These are phyloP conservation scores for Aspergillus conjunctus DNA, from an alignment of 495 filamentous ascomycete species.

Conservation along the genomic window DNA sequence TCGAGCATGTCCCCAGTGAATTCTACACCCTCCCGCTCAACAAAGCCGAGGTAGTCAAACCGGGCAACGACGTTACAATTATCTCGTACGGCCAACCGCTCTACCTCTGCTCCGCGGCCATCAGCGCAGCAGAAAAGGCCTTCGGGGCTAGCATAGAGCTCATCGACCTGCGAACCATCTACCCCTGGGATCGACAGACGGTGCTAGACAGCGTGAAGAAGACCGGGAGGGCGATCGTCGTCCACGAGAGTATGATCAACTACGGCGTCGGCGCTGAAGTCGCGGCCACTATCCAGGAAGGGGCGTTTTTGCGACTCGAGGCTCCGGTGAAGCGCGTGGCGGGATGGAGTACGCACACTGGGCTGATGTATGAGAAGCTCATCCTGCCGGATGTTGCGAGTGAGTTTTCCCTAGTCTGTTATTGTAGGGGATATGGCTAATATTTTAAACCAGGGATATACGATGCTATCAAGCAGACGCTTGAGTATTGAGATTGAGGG, in stretches of 20 bases:
- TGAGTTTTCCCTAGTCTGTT: conserved; percentile 53
- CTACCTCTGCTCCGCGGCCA: conserved; percentile 82
- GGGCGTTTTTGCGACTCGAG: conserved; percentile 83
- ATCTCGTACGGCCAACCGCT: conserved; percentile 91
- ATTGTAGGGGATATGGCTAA: not conserved
- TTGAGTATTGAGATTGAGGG: conserved; percentile 51
- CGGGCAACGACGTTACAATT: conserved; percentile 81
- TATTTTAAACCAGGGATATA: conserved; percentile 55
- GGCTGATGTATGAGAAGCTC: conserved; percentile 81
- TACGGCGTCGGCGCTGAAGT: conserved; percentile 93
- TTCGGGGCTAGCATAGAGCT: conserved; percentile 81
- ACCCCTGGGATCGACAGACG: conserved; percentile 91
- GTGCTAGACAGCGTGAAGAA: conserved; percentile 84
- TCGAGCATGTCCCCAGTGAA: conserved; percentile 87
- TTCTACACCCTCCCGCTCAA: conserved; percentile 83
- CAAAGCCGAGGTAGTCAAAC: conserved; percentile 85
- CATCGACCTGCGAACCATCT: conserved; percentile 88
- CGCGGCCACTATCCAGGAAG: conserved; percentile 87
- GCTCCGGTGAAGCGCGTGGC: conserved; percentile 91
- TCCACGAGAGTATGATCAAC: conserved; percentile 96
- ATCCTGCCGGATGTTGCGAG: conserved; percentile 88
- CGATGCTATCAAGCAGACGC: conserved; percentile 61
- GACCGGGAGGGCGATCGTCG: conserved; percentile 87
- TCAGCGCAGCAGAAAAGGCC: conserved; percentile 78
- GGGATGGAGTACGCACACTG: conserved; percentile 88